Base-by-base conservation (phyloP, 2,329 filamentous ascomycete species). In the Monosporascus sp. region DNA sequence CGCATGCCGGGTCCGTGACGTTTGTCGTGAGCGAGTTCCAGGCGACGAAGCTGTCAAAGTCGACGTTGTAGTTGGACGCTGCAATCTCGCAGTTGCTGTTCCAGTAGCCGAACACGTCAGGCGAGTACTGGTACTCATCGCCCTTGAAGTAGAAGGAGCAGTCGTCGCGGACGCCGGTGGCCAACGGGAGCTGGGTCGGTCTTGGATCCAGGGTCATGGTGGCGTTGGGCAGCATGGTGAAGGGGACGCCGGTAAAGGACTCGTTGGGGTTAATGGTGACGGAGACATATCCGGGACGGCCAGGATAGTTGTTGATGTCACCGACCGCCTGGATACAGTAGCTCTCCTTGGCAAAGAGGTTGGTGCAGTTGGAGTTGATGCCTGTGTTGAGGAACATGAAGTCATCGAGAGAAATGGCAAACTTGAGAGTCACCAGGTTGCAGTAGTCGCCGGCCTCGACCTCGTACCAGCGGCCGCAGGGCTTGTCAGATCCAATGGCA, bases 271-370 rank as follows among this genome's bases (percentile, higher is more conserved):
- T 35, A 35, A 35, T 52, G 24, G 52, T 55, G 31, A 44, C 18
- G 26, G 22, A 24, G 51, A 48, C 22, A 47, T 51, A 44, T 37
- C 49, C 51, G 14, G 52, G 44, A 11, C 46, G 28, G 17, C 51
- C 51, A 47, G 51, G 50, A 56, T 54, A 58, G 2, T 49, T 54
- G n/a, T 50, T 52, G 37, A 58, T 68, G 35, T 64, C 59, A n/a
- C 66, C 67, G 0, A 70, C 66, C 0, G 70, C 48, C 47, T 61
- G 50, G 9, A 73, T 60, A 54, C 69, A 73, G 57, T 73, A 73
- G 38, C 53, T 58, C 26, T 63, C 59, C 0, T 61, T 49, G 1
- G 61, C 62, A 6, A 51, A 65, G 11, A 72, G 57, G 48, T 72
- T 72, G 11, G 67, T 70, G 55, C 68, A 72, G 49, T 70, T 65